These are phyloP conservation scores for Loxodes magnus DNA, from an alignment of 73 alveolate species.

Conservation along the genomic window DNA sequence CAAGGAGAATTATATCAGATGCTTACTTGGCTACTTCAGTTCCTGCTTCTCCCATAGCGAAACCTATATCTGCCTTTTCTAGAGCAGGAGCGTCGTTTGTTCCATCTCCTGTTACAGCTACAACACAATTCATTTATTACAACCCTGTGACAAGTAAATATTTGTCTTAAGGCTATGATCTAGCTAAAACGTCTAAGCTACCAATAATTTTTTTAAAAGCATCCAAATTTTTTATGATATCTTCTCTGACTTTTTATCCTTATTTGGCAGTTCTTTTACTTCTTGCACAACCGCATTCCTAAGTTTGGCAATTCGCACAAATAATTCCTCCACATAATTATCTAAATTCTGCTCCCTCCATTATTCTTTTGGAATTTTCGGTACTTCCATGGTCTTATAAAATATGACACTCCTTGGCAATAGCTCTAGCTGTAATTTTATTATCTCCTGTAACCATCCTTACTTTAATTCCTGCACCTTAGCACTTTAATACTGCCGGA, in stretches of 20 bases:
- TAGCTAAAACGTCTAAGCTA: conserved; percentile 61
- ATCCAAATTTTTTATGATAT: conserved; percentile 44
- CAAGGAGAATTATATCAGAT: too few relatives aligned
- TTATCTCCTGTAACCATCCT: conserved; percentile 63
- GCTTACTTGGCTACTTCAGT: too few relatives aligned
- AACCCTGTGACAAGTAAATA: too few relatives aligned
- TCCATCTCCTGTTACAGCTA: too few relatives aligned
- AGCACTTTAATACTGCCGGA: conserved; percentile 37
- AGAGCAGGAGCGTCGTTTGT: too few relatives aligned
- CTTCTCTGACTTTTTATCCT: conserved; percentile 45
- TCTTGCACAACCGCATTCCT: conserved; percentile 27
- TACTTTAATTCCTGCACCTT: conserved; percentile 31
- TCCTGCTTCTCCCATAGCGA: too few relatives aligned
- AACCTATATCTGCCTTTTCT: too few relatives aligned
- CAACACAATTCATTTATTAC: too few relatives aligned
- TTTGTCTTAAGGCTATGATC: conserved; percentile 86
- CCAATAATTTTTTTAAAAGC: conserved; percentile 39
- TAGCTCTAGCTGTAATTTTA: conserved; percentile 46
- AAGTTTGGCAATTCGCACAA: conserved; percentile 51
- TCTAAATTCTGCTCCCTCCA: conserved; percentile 57
- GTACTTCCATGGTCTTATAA: conserved; percentile 35
- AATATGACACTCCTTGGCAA: conserved; percentile 39
- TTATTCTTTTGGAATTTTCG: conserved; percentile 29
- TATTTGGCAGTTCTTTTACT: conserved; percentile 18
- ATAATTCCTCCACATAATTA: conserved; percentile 41